Evolutionary conservation across 2,329 filamentous ascomycete species (phyloP), one percentile per base, ranked within the genome.

Genomic region (Pyrenochaeta sp.): DNA sequence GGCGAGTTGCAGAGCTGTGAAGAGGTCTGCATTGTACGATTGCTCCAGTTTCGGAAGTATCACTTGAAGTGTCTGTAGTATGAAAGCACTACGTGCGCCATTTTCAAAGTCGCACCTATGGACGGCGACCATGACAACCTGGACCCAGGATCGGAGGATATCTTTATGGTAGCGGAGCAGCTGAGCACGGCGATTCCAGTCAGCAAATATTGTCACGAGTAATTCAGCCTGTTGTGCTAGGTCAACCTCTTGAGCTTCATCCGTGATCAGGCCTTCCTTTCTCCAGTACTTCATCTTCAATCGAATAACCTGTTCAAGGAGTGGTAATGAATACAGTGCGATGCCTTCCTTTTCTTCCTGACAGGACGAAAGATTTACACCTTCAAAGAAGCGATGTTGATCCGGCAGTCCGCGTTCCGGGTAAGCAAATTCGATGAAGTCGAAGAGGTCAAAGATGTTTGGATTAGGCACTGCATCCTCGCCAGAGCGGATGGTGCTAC

Each of bases 361-460:
- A 61, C 89, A 94, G 1, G 85, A 78, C 3, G 83, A 81, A 42
- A 96, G 77, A 60, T 93, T 87, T 20, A 96, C 73, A 36, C 87
- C 87, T 15, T 79, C 78, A 56, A 93, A 88, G 56, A 85, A 85
- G 35, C 80, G 77, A 17, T 90, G 78, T 4, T 80, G 73, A 2
- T 87, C 86, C 2, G 83, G 74, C 2, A 82, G 69, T 37, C 77
- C 66, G 11, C 75, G 69, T 51, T 75, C 73, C 0, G 78, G 75
- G 33, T 87, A 80, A 42, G 85, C 82, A 10, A 89, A 75, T 56
- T 90, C 87, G 72, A 95, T 84, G 67, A 98, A 98, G 76, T 99
- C 95, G 66, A 96, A 95, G 18, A 98, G 83, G 61, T 97, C 92
- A 68, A 98, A 97, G 6, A 98, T 84, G 3, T 90, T 92, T 0